phyloP scores from a whole-genome alignment of 2,329 filamentous ascomycete species.

The Colletotrichum cuscutae region DNA sequence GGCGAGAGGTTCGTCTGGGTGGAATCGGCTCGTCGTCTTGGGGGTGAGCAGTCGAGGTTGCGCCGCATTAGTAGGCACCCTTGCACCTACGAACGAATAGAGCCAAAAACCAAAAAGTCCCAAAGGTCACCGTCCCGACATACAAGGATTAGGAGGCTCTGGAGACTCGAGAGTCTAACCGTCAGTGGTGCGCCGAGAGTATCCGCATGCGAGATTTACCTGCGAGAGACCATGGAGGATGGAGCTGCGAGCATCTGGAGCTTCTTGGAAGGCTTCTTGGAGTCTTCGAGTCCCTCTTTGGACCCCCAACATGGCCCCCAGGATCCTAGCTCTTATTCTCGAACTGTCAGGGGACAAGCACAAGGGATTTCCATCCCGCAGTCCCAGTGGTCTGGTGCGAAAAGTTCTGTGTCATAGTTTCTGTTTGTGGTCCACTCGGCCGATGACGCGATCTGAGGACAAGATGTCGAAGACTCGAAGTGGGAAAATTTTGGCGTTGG shows the following conservation, averaged over 20 bases:
- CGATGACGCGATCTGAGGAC: slow-evolving; percentile 34
- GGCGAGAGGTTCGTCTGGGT: slow-evolving; percentile 22
- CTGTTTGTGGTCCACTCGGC: slow-evolving; percentile 31
- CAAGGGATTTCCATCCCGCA: background rate
- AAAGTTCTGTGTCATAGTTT: slow-evolving; percentile 34
- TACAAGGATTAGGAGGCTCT: background rate
- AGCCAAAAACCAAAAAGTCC: background rate
- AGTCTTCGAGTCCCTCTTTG: background rate
- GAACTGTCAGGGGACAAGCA: background rate
- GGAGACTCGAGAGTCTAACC: background rate
- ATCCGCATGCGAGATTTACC: slow-evolving; percentile 12
- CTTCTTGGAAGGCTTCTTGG: background rate
- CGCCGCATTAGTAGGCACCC: background rate
- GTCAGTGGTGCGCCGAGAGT: slow-evolving; percentile 9
- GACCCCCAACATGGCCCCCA: slow-evolving; percentile 5
- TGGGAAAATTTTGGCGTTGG: slow-evolving; percentile 25
- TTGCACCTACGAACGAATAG: background rate
- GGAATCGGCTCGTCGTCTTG: background rate
- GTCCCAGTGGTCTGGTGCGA: slow-evolving; percentile 22
- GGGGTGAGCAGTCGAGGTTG: background rate
- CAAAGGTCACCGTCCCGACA: background rate
- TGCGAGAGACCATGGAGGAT: background rate
- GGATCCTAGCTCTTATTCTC: background rate
- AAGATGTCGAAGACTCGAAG: slow-evolving; percentile 34
- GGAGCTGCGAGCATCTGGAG: background rate